A percentile compares a stretch with the other conserved stretches of the same genome.
These are phyloP conservation scores for Gyromitra esculenta DNA, from an alignment of 2,329 filamentous ascomycete species.

Conservation along the genomic window DNA sequence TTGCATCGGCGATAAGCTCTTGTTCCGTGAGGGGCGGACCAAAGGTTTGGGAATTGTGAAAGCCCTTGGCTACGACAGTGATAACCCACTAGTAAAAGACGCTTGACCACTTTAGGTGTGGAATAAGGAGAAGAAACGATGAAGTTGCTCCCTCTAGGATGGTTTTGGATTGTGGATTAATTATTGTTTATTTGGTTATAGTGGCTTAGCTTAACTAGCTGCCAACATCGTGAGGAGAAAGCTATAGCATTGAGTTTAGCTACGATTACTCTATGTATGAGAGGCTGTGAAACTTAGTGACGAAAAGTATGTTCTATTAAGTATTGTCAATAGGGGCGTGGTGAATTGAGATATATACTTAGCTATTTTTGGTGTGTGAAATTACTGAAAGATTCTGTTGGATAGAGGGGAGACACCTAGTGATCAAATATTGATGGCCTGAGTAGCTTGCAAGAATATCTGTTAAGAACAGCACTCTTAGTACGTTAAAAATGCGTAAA, in stretches of 20 bases:
- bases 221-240: neutral
- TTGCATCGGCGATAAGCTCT: constrained; percentile 82
- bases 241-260: neutral
- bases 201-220: neutral
- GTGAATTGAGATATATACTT: neutral
- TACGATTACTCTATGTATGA: neutral
- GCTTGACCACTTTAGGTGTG: constrained; percentile 6
- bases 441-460: too few species aligned
- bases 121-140: neutral
- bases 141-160: neutral
- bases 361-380: too few species aligned
- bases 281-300: neutral
- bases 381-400: too few species aligned
- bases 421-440: too few species aligned
- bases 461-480: too few species aligned
- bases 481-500: too few species aligned
- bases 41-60: constrained; percentile 97
- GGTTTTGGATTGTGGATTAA: constrained; percentile 1
- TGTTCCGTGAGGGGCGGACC: constrained; percentile 93
- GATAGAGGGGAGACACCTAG: too few species aligned
- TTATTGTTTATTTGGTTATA: constrained; percentile 4
- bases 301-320: neutral
- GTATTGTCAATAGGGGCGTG: constrained; percentile 9
- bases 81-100: constrained; percentile 49
- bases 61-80: constrained; percentile 82